Base-by-base conservation (phyloP, 331 rosid genomes). In the Cydonia oblonga region DNA sequence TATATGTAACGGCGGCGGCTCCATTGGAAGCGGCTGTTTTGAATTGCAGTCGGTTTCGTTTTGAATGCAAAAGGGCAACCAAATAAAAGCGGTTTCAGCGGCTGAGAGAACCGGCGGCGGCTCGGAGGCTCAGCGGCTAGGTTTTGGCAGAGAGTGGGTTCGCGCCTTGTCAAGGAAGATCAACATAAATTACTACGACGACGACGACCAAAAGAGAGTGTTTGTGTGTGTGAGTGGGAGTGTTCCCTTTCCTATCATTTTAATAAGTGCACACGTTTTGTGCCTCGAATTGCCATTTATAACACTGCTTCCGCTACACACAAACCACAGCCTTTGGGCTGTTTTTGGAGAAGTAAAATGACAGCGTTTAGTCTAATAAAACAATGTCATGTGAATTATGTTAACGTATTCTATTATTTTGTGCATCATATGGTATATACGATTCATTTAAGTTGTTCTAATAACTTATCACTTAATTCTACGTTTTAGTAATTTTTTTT, bases 1-100 rank as follows among this genome's bases (percentile, higher is more conserved):
- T 3, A 74, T 49, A 44, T 74, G 64, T 19, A 57, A 59, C 77
- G 85, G 81, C 67, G 84, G 85, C 75, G 83, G 85, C 84, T 87
- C 69, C 79, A 79, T 77, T 76, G 58, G 76, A 73, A 78, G 81
- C 83, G 80, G 90, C 87, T 84, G 12, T 51, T 6, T 13, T 10
- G 44, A 3, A 3, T 38, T 40, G 46, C 4, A 38, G 44, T 38
- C 44, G 44, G 4, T 38, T 38, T 38, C 2, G 44, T 38, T 38
- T 38, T 9, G 4, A 1, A 38, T 38, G 44, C 44, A 10, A 38
- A 10, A 38, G 46, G 49, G 16, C 49, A 12, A 42, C 49, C 16
- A 42, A 4, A 42, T 42, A 42, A 42, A 42, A 42, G 49, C 9
- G 11, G 9, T 18, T 19, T 51, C 44, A 11, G 61, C 63, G 75